Base-by-base conservation (phyloP, 1,139 yeast species). In the Saccharomycopsis phalli region DNA sequence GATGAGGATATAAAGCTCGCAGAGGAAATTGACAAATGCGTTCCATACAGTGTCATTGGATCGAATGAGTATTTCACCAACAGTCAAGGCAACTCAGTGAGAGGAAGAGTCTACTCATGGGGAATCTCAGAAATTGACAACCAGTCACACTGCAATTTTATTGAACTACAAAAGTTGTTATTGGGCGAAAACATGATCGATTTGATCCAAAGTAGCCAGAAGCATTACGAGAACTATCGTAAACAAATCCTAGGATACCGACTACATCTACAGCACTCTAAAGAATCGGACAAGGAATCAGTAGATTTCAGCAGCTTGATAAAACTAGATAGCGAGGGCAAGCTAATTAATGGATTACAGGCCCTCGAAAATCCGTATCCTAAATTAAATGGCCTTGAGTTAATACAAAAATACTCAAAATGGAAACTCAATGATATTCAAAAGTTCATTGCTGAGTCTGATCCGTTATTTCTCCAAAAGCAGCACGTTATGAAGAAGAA, bases 81-180 rank as follows among this genome's bases (percentile, higher is more conserved):
- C 34, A 47, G 53, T 0, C 54, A 58, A 3, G 75, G 73, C 0
- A 49, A 59, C 14, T 37, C 53, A 2, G 74, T 76, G 3, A 64
- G 78, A 46, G 91, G 86, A 3, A 68, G 94, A 50, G 62, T 66
- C 48, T 83, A 81, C 56, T 65, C 62, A 8, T 83, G 94, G 93
- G 94, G 94, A 0, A 44, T 66, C 20, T 78, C 80, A 4, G 86
- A 82, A 48, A 74, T 80, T 29, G 87, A 79, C 48, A 76, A 82
- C 51, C 66, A 66, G 1, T 52, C 56, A 3, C 82, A 77, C 53
- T 76, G 93, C 57, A 94, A 84, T 53, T 80, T 81, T 50, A 44
- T 56, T 6, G 61, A 61, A 27, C 62, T 84, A 46, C 69, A 76
- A 49, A 64, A 67, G 10, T 54, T 76, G 6, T 53, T 80, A 31